Conservation (phyloP, 1,284 basidiomycete genomes). For the Athelia psychrophila region DNA sequence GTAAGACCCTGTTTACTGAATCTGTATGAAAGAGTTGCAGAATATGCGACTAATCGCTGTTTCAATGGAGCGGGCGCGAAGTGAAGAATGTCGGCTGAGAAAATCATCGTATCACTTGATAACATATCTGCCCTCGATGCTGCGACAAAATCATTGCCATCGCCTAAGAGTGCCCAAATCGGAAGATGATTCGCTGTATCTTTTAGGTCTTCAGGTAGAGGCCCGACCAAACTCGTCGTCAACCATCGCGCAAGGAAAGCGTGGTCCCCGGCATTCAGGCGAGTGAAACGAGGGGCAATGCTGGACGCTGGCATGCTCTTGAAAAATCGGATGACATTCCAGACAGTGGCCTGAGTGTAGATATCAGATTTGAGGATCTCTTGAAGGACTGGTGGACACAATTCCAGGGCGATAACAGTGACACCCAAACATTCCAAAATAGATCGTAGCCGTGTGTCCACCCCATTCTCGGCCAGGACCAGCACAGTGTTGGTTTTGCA, state of each 20-base stretch:
- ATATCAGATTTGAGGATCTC: constrained; percentile 1
- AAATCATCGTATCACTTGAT: constrained; percentile 17
- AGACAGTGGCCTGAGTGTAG: neutral
- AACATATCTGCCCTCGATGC: constrained; percentile 26
- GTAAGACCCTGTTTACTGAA: constrained; percentile 10
- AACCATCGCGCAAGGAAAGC: constrained; percentile 27
- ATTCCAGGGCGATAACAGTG: no score
- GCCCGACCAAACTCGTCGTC: constrained; percentile 11
- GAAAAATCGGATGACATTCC: neutral
- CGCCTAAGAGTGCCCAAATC: constrained; percentile 27
- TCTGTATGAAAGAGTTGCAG: constrained; percentile 9
- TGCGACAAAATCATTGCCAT: constrained; percentile 11
- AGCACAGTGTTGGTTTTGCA: no score
- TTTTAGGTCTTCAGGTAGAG: constrained; percentile 11
- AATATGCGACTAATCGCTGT: constrained; percentile 12
- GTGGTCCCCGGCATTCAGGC: constrained; percentile 13
- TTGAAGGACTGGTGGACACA: constrained; percentile 1
- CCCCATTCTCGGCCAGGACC: no score
- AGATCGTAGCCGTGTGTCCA: no score
- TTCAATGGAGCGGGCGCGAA: constrained; percentile 19
- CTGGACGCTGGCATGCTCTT: neutral
- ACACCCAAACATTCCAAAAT: no score
- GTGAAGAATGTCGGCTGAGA: constrained; percentile 6
- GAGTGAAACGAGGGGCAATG: constrained; percentile 4
- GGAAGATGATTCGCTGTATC: constrained; percentile 25